Conservation (phyloP, 1,284 basidiomycete genomes). For the Stereum hirsutum region DNA sequence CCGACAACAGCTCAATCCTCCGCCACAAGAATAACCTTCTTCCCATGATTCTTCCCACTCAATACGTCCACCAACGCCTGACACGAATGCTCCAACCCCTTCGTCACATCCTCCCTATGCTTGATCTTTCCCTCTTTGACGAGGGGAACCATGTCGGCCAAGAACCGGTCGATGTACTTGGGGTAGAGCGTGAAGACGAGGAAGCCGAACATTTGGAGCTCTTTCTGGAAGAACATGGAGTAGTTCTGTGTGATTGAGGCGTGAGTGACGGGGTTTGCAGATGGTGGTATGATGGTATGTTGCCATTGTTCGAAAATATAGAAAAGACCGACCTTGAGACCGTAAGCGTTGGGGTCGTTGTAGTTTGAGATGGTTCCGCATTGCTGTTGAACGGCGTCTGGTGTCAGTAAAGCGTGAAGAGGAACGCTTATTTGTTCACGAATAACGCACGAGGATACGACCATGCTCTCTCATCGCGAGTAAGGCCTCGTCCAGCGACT, state of each 20-base stretch:
- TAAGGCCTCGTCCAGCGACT: no score
- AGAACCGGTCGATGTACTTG: slow-evolving; percentile 36
- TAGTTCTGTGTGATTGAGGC: slow-evolving; percentile 14
- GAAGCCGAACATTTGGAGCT: slow-evolving; percentile 53
- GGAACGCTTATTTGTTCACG: no score
- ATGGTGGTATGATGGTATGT: neutral
- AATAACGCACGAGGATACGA: no score
- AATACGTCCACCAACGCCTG: slow-evolving; percentile 44
- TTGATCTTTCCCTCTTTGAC: slow-evolving; percentile 51
- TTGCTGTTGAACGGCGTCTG: no score
- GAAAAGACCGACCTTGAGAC: neutral
- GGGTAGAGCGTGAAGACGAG: slow-evolving; percentile 31
- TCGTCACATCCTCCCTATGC: slow-evolving; percentile 42
- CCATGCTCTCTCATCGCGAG: no score
- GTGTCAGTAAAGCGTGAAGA: no score
- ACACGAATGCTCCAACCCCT: slow-evolving; percentile 42
- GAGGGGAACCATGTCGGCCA: slow-evolving; percentile 38
- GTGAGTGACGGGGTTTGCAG: neutral
- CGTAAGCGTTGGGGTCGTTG: neutral
- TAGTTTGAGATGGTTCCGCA: neutral
- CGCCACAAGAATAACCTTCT: slow-evolving; percentile 42
- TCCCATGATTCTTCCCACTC: slow-evolving; percentile 49
- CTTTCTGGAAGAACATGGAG: slow-evolving; percentile 33
- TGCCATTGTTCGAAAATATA: neutral
- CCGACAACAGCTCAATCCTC: no score